Conservation (phyloP, 2,329 filamentous ascomycete genomes). For the Monilinia polystroma region DNA sequence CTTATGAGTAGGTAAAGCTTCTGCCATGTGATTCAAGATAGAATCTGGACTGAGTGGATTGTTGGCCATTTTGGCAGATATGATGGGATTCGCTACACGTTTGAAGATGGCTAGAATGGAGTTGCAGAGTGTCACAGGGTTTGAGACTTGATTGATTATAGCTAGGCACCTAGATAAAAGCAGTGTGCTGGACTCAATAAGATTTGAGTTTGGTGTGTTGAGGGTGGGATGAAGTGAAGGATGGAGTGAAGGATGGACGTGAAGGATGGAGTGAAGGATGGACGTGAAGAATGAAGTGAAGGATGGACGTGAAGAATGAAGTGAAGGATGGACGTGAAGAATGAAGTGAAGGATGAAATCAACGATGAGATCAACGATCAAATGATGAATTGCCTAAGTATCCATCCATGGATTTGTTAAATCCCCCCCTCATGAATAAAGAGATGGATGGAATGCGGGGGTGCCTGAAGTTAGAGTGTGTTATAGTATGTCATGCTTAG, state of each 20-base stretch:
- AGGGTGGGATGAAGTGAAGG: background rate
- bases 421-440: background rate
- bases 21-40: constrained; percentile 57
- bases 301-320: background rate
- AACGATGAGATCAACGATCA: background rate
- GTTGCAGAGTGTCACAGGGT: background rate
- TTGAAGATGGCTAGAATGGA: background rate
- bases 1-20: constrained; percentile 56
- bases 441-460: constrained; percentile 5
- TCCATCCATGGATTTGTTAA: no score
- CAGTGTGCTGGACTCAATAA: no score
- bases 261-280: background rate
- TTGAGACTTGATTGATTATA: background rate
- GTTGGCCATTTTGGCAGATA: constrained; percentile 32
- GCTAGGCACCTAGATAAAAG: background rate
- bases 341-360: background rate
- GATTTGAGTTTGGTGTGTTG: background rate
- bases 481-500: background rate
- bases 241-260: no score
- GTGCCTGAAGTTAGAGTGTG: constrained; percentile 11
- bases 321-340: no score
- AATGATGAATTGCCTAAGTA: no score
- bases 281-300: background rate
- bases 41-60: constrained; percentile 47
- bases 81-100: background rate